A percentile compares a stretch with the other conserved stretches of the same genome.
Conservation (phyloP, 2,329 filamentous ascomycete genomes). For the Ophiostoma sp. region DNA sequence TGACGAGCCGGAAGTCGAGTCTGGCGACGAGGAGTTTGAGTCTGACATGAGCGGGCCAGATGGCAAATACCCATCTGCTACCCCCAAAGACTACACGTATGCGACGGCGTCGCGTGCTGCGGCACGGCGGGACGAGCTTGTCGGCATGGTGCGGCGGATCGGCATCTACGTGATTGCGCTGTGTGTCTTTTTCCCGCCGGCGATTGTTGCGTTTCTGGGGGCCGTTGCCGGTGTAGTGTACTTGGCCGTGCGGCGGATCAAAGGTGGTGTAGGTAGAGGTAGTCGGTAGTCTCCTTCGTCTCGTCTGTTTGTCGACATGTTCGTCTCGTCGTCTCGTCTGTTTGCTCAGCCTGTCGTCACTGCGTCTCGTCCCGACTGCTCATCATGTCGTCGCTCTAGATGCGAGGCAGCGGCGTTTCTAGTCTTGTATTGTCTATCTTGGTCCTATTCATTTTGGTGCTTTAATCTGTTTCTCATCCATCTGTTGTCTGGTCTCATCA, state of each 20-base stretch:
- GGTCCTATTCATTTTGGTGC: constrained; percentile 1
- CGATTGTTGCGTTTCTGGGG: constrained; percentile 38
- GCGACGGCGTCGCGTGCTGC: constrained; percentile 16
- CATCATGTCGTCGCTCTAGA: neutral
- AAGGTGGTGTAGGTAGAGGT: neutral
- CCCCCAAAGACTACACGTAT: neutral
- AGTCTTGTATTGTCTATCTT: neutral
- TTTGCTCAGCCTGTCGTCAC: neutral
- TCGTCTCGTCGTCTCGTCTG: neutral
- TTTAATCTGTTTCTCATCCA: neutral
- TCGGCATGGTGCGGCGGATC: constrained; percentile 41
- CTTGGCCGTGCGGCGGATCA: constrained; percentile 33
- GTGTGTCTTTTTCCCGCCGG: constrained; percentile 44
- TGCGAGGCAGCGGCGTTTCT: neutral
- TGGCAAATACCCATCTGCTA: neutral
- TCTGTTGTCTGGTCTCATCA: neutral
- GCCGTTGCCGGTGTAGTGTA: constrained; percentile 39
- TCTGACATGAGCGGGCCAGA: too few species aligned
- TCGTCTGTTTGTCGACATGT: neutral
- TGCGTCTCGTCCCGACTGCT: neutral
- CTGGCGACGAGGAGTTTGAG: neutral
- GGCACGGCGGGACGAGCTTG: constrained; percentile 37
- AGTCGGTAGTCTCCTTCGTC: neutral
- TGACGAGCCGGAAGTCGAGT: neutral
- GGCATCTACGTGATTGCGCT: constrained; percentile 42